Conservation (phyloP, 306 rosid genomes). For the Ochetophila trinervis region DNA sequence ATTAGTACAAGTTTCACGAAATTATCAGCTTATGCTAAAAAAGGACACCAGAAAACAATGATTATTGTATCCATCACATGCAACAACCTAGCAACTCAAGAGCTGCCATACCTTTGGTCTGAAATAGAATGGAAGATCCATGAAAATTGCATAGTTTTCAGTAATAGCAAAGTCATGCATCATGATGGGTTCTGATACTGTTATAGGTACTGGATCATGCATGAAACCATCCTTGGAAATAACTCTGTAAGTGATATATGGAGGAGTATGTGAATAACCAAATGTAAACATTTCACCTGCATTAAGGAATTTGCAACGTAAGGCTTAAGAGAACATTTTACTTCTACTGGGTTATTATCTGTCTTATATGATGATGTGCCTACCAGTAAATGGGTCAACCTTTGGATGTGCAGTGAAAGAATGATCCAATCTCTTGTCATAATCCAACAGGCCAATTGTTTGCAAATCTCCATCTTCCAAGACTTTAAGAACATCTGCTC, state of each 20-base stretch:
- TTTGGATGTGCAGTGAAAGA: slow-evolving; percentile 97
- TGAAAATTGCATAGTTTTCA: slow-evolving; percentile 74
- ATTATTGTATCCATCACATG: background rate
- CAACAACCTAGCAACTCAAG: background rate
- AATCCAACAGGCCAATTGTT: slow-evolving; percentile 85
- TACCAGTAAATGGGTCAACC: slow-evolving; percentile 92
- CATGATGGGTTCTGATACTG: slow-evolving; percentile 81
- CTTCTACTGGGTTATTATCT: slow-evolving; percentile 18
- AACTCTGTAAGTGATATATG: slow-evolving; percentile 89
- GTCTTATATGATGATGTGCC: slow-evolving; percentile 23
- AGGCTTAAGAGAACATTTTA: slow-evolving; percentile 19
- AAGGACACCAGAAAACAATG: background rate
- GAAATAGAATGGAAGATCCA: slow-evolving; percentile 90
- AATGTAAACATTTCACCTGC: slow-evolving; percentile 98
- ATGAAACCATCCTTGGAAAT: slow-evolving; percentile 83
- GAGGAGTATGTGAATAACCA: slow-evolving; percentile 81
- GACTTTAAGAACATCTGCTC: slow-evolving; percentile 79
- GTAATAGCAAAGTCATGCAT: slow-evolving; percentile 98
- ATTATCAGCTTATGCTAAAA: slow-evolving; percentile 7
- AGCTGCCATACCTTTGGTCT: slow-evolving; percentile 70
- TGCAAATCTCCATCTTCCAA: slow-evolving; percentile 97
- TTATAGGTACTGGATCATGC: slow-evolving; percentile 94
- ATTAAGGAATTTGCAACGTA: slow-evolving; percentile 27
- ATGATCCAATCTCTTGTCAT: slow-evolving; percentile 90
- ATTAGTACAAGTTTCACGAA: slow-evolving; percentile 16